Conservation (phyloP, 1,284 basidiomycete species). For the Ganoderma leucocontextum region DNA sequence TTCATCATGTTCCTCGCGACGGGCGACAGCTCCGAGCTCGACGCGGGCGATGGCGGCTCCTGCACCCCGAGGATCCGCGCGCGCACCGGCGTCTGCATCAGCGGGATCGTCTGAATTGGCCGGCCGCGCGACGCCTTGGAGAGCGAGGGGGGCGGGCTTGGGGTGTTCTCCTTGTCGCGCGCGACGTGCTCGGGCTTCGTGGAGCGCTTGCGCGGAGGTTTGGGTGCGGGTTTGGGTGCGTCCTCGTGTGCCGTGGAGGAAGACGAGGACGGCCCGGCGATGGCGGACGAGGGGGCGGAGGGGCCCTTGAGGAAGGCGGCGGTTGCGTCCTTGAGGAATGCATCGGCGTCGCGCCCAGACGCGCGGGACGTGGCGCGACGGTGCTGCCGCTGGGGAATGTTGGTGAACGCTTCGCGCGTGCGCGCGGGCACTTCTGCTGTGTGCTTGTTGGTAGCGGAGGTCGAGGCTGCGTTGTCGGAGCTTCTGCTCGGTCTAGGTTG, state of each 20-base stretch:
- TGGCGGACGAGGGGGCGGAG: background rate
- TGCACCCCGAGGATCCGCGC: constrained; percentile 38
- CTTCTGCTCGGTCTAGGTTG: background rate
- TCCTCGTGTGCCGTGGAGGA: constrained; percentile 9
- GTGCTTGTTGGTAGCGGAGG: constrained; percentile 4
- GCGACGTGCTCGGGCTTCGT: constrained; percentile 13
- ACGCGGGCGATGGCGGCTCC: constrained; percentile 65
- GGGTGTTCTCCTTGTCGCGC: constrained; percentile 40
- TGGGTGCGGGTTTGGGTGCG: constrained; percentile 13
- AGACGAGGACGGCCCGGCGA: background rate
- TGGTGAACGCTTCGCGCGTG: constrained; percentile 26
- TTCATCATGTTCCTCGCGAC: constrained; percentile 71
- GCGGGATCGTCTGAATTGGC: background rate
- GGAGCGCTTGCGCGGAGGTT: constrained; percentile 13
- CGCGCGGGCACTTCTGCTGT: constrained; percentile 7
- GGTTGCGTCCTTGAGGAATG: background rate
- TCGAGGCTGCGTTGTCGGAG: background rate
- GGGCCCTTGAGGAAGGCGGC: constrained; percentile 1
- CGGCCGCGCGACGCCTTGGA: constrained; percentile 1
- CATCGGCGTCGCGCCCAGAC: constrained; percentile 5
- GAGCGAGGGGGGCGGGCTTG: constrained; percentile 25
- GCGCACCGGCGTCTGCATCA: constrained; percentile 39
- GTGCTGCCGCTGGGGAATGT: constrained; percentile 26
- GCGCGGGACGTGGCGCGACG: constrained; percentile 27
- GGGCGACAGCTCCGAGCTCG: constrained; percentile 76